A percentile compares a stretch with the other conserved stretches of the same genome.
Evolutionary conservation across 1,284 basidiomycete species (phyloP).

Genomic region (Clitocybe nebularis): DNA sequence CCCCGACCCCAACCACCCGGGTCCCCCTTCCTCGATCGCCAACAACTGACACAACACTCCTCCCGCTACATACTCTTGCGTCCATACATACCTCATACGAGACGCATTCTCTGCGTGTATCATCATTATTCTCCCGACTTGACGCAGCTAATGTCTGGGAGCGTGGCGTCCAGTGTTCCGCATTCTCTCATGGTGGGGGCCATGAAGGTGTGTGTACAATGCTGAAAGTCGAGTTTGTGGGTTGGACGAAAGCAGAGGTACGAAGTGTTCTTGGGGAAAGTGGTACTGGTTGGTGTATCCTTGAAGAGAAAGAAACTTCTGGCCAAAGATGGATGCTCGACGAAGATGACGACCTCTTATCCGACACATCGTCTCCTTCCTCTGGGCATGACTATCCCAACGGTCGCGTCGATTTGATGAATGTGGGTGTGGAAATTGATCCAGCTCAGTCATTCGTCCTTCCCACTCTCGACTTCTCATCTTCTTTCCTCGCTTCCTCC

Average conservation of each 20-base stretch:
- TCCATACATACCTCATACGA: slow-evolving; percentile 48
- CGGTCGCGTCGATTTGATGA: slow-evolving; percentile 9
- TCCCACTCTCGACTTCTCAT: slow-evolving; percentile 68
- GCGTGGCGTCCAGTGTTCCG: slow-evolving; percentile 51
- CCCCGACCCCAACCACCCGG: slow-evolving; percentile 61
- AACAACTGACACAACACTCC: slow-evolving; percentile 33
- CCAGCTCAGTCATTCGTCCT: slow-evolving; percentile 58
- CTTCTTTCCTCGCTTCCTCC: slow-evolving; percentile 22
- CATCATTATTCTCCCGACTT: slow-evolving; percentile 61
- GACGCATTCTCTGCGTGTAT: slow-evolving; percentile 60
- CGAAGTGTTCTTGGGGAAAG: slow-evolving; percentile 63
- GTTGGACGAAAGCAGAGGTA: slow-evolving; percentile 63
- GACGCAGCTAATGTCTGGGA: slow-evolving; percentile 66
- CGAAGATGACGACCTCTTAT: slow-evolving; percentile 21
- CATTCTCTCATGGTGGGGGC: slow-evolving; percentile 41
- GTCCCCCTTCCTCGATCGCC: slow-evolving; percentile 45
- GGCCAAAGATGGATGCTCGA: slow-evolving; percentile 22
- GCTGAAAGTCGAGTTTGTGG: slow-evolving; percentile 62
- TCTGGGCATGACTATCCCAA: slow-evolving; percentile 11
- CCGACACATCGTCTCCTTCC: slow-evolving; percentile 15
- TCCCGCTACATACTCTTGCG: slow-evolving; percentile 52
- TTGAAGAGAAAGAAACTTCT: slow-evolving; percentile 46
- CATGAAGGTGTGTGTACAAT: slow-evolving; percentile 52
- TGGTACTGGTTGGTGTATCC: slow-evolving; percentile 65
- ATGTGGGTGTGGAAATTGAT: slow-evolving; percentile 27